Evolutionary conservation across 2,329 filamentous ascomycete species (phyloP), one percentile per base, ranked within the genome.

Genomic region (Pseudonectria foliicola): DNA sequence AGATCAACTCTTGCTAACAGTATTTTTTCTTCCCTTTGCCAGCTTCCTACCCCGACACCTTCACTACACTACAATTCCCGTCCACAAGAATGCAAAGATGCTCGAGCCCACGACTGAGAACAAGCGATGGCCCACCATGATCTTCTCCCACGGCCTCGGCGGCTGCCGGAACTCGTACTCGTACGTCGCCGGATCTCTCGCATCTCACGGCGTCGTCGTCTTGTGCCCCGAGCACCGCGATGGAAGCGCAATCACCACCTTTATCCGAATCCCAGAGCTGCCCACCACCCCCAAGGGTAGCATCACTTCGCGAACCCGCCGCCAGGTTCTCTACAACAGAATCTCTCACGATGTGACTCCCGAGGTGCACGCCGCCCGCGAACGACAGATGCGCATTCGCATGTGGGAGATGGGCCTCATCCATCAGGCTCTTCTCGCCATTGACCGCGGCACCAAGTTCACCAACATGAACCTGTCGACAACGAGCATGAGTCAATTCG

Each of bases 81-180:
- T 77, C 16, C 69, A 77, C 45, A 80, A 84, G 47, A 85, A 88
- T 54, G 84, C 84, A 10, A 67, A 71, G 6, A 59, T 89, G 7
- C 70, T 79, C 53, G 40, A 66, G 39, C 52, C 76, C 39, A 51
- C 63, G 10, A 62, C 66, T 4, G 52, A 64, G 4, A 61, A 64
- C 39, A 63, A 68, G 37, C 67, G 77, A 63, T 92, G 85, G 82
- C 86, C 87, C 0, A 82, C 86, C 1, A 79, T 87, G 66, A 68
- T 94, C 43, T 93, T 94, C 61, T 92, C 85, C 2, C 87, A 94
- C 54, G 87, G 87, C 1, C 68, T 94, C 2, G 87, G 84, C 25
- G 87, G 87, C 25, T 81, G 77, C 40, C 74, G 85, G 45, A 92
- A 92, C 51, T 78, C 85, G 10, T 94, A 94, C 63, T 90, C 85